Conservation (phyloP, 2,329 filamentous ascomycete species). For the Leptographium galeiforme region DNA sequence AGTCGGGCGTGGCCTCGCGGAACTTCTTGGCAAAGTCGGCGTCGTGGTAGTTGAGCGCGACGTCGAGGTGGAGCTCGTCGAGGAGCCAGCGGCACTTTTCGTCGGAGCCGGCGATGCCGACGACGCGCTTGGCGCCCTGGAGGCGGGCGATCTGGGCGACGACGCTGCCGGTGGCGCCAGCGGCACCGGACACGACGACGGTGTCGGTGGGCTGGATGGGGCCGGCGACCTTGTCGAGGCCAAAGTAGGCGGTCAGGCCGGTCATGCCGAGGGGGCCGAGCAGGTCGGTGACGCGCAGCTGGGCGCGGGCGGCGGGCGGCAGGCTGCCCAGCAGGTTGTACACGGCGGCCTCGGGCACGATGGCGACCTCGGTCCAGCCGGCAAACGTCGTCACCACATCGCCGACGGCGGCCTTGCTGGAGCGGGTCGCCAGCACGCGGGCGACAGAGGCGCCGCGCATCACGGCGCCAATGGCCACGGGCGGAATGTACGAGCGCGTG, state of each 20-base stretch:
- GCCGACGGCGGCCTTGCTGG: conserved; percentile 31
- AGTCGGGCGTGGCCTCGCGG: conserved; percentile 38
- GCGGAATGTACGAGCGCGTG: conserved; percentile 39
- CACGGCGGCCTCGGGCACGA: conserved; percentile 24
- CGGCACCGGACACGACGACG: conserved; percentile 53
- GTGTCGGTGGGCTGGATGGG: conserved; percentile 41
- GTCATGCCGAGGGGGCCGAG: conserved; percentile 42
- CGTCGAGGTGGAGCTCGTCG: conserved; percentile 52
- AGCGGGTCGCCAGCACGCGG: conserved; percentile 36
- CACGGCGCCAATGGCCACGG: conserved; percentile 43
- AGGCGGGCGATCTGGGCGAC: conserved; percentile 55
- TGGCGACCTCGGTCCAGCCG: conserved; percentile 46
- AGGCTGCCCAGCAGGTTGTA: conserved; percentile 9
- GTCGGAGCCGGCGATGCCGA: conserved; percentile 41
- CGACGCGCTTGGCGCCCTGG: conserved; percentile 35
- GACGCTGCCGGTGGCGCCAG: conserved; percentile 53
- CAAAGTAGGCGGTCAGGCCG: conserved; percentile 54
- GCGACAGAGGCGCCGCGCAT: conserved; percentile 45
- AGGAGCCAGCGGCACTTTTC: conserved; percentile 50
- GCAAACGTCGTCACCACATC: conserved; percentile 33
- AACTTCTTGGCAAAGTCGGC: conserved; percentile 46
- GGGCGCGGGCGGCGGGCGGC: conserved; percentile 1
- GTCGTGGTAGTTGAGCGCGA: conserved; percentile 57
- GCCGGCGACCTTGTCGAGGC: conserved; percentile 44
- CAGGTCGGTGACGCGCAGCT: conserved; percentile 29